Evolutionary conservation across 106 monocot species (phyloP), one percentile per base, ranked within the genome.

Genomic region (Apostasia shenzhenica): DNA sequence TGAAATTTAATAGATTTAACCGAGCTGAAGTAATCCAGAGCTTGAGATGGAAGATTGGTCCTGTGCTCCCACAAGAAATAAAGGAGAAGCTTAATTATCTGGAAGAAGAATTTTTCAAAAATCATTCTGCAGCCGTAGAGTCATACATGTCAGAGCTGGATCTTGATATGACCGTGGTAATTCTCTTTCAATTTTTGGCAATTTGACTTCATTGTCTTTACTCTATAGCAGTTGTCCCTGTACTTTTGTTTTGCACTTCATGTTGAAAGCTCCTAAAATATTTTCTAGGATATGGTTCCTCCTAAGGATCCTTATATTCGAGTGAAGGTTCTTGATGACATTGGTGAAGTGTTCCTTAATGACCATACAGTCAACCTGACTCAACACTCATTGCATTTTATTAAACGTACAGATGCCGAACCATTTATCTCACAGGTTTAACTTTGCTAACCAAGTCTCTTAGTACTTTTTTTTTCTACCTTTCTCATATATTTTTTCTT

Each of bases 231-330:
- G 59, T 57, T 13, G 40, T 5, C 54, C n/a, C 14, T 26, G 6
- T 41, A 60, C 8, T 55, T 59, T 10, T 42, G 2, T 41, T 13
- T 68, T 51, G 3, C 7, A n/a, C 52, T 61, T 13, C 41, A 7
- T 49, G 40, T 5, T n/a, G 42, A 14, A 11, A 39, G 67, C 3
- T 49, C n/a, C 39, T 37, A 47, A 57, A 48, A 11, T 58, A 53
- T 43, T 42, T 63, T 57, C 2, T 13, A 95, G 95, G 95, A 95
- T 54, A 89, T 95, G 89, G 76, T 95, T 68, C 95, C 95, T 54
- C 95, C 95, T 6, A 95, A 95, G 81, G 95, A 95, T 79, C 95
- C 95, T 48, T 97, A 97, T 54, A 92, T 97, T 49, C 82, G 72
- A 66, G 89, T 92, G 11, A 84, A 82, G 73, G 95, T 97, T 1